Evolutionary conservation across 441 rosid species (phyloP).

Genomic region (Gossypium aridum): DNA sequence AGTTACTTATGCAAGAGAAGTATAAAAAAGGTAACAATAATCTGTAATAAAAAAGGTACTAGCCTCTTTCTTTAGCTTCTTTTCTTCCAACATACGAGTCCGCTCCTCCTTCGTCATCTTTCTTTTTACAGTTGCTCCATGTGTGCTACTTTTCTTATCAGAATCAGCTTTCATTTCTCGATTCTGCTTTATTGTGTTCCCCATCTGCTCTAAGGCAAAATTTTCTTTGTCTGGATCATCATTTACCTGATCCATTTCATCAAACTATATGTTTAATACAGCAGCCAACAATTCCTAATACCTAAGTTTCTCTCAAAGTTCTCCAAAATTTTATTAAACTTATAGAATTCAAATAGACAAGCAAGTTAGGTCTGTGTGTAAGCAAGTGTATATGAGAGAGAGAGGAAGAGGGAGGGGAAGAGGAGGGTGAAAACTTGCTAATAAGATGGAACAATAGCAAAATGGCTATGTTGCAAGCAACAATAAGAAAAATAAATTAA

Average conservation of each 20-base stretch:
- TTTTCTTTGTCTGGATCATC: slow-evolving; percentile 50
- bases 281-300: neutral
- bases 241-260: slow-evolving; percentile 36
- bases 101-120: slow-evolving; percentile 55
- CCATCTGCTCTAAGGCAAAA: slow-evolving; percentile 35
- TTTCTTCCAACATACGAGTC: slow-evolving; percentile 55
- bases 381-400: neutral
- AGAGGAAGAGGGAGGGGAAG: neutral
- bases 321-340: neutral
- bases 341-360: slow-evolving; percentile 2
- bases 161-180: slow-evolving; percentile 19
- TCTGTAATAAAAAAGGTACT: slow-evolving; percentile 18
- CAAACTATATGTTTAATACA: neutral
- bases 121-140: slow-evolving; percentile 37
- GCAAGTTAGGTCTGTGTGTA: neutral
- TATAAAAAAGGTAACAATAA: slow-evolving; percentile 5
- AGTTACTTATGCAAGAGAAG: slow-evolving; percentile 5
- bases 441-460: slow-evolving; percentile 1
- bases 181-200: slow-evolving; percentile 19
- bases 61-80: slow-evolving; percentile 74
- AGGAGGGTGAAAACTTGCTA: neutral
- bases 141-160: slow-evolving; percentile 23
- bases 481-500: neutral
- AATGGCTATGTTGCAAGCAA: neutral
- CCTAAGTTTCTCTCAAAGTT: neutral